Conservation (phyloP, 768 basidiomycete species). For the Sarcomyxa edulis region DNA sequence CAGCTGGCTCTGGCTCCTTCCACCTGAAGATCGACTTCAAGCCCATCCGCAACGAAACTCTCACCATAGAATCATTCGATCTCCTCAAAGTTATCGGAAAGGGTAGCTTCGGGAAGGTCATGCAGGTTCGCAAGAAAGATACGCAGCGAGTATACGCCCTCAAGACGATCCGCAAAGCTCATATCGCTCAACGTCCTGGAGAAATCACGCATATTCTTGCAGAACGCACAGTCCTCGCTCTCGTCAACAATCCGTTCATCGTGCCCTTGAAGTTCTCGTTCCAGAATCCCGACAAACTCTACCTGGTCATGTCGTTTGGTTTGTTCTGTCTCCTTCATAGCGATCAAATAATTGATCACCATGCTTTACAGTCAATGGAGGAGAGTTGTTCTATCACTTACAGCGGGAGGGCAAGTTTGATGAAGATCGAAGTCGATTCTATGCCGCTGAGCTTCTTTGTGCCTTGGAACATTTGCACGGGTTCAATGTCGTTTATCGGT, state of each 20-base stretch:
- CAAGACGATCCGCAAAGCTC: slow-evolving; percentile 97
- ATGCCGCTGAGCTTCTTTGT: slow-evolving; percentile 94
- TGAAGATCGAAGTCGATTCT: slow-evolving; percentile 89
- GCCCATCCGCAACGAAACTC: slow-evolving; percentile 72
- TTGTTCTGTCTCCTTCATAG: background rate
- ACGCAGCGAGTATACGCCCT: slow-evolving; percentile 96
- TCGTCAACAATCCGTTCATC: slow-evolving; percentile 98
- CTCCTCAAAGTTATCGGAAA: slow-evolving; percentile 97
- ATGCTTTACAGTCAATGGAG: slow-evolving; percentile 73
- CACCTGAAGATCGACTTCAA: slow-evolving; percentile 96
- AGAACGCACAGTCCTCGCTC: slow-evolving; percentile 92
- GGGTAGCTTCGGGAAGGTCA: slow-evolving; percentile 97
- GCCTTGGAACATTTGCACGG: slow-evolving; percentile 94
- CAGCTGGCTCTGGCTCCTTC: slow-evolving; percentile 84
- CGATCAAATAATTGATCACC: background rate
- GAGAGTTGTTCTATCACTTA: slow-evolving; percentile 96
- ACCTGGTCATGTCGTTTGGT: slow-evolving; percentile 96
- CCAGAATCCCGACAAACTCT: slow-evolving; percentile 96
- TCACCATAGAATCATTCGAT: slow-evolving; percentile 97
- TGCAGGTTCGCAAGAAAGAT: slow-evolving; percentile 99
- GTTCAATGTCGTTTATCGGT: slow-evolving; percentile 99
- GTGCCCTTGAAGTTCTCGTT: slow-evolving; percentile 99
- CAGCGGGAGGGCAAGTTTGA: slow-evolving; percentile 97
- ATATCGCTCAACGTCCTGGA: slow-evolving; percentile 92
- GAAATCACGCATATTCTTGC: slow-evolving; percentile 98